Percentiles rank a stretch among this genome's conserved stretches.
Conservation (phyloP, 208 protist species). For the Novymonas esmeraldas region DNA sequence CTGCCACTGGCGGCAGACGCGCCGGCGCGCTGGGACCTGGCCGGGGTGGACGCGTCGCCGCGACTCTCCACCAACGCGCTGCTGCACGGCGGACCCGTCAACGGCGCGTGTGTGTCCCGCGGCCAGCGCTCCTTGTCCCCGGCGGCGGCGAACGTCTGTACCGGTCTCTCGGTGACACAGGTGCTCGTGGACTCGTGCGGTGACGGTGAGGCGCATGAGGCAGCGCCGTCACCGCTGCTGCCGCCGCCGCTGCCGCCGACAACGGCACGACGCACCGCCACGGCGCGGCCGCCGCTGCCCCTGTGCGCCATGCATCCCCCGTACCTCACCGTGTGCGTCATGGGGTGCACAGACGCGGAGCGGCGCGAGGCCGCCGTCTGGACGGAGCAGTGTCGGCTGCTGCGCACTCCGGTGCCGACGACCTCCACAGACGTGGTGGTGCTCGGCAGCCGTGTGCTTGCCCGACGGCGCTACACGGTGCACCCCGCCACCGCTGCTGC, state of each 20-base stretch:
- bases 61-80: slow-evolving; percentile 27
- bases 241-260: too few relatives aligned
- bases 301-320: slow-evolving; percentile 36
- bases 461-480: slow-evolving; percentile 15
- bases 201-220: not conserved
- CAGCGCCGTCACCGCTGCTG: not conserved
- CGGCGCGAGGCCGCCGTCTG: slow-evolving; percentile 25
- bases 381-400: slow-evolving; percentile 56
- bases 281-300: slow-evolving; percentile 8
- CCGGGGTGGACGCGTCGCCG: slow-evolving; percentile 18
- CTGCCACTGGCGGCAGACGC: not conserved
- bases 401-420: slow-evolving; percentile 61
- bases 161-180: slow-evolving; percentile 5
- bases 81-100: slow-evolving; percentile 3
- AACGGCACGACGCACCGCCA: not conserved
- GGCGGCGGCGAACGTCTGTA: too few relatives aligned
- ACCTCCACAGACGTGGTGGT: slow-evolving; percentile 67
- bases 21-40: not conserved
- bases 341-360: slow-evolving; percentile 59
- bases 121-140: too few relatives aligned
- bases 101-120: too few relatives aligned
- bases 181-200: slow-evolving; percentile 28
- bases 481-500: not conserved
- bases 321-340: slow-evolving; percentile 49
- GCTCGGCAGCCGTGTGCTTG: slow-evolving; percentile 53